A percentile compares a stretch with the other conserved stretches of the same genome.
Conservation (phyloP, 2,329 filamentous ascomycete species). For the Cladophialophora psammophila region DNA sequence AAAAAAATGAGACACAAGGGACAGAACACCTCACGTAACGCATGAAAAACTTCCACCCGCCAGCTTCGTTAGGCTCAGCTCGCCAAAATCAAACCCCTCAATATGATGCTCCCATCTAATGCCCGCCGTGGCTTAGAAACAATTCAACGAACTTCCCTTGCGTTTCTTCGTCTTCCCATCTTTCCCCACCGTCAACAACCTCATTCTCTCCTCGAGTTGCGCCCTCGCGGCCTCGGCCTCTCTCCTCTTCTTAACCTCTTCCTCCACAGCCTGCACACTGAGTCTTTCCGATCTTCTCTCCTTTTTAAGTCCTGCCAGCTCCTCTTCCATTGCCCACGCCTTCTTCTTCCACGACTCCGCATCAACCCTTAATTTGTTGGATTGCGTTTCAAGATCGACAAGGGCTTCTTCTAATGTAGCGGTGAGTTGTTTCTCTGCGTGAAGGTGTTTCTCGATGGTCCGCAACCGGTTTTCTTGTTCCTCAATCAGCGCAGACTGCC, state of each 20-base stretch:
- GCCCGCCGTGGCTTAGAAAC: constrained; percentile 70
- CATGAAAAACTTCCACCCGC: not conserved
- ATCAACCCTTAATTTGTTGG: constrained; percentile 89
- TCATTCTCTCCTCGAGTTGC: constrained; percentile 94
- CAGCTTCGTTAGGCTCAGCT: not conserved
- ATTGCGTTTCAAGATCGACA: constrained; percentile 89
- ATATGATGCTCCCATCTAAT: constrained; percentile 2
- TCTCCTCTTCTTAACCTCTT: constrained; percentile 90
- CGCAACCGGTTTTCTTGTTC: constrained; percentile 95
- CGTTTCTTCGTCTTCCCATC: constrained; percentile 79
- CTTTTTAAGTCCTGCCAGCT: constrained; percentile 61
- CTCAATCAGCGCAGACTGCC: constrained; percentile 76
- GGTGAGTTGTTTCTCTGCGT: constrained; percentile 95
- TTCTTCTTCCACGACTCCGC: constrained; percentile 91
- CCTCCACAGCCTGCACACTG: constrained; percentile 87
- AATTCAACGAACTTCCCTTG: constrained; percentile 90
- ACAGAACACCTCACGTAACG: not conserved
- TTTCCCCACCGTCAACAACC: constrained; percentile 69
- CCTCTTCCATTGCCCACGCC: constrained; percentile 75
- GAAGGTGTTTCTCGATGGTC: constrained; percentile 95
- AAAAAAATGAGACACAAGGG: not conserved
- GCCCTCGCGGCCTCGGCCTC: constrained; percentile 88
- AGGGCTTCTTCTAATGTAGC: constrained; percentile 94
- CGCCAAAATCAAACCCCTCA: not conserved
- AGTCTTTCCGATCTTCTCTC: constrained; percentile 67